Conservation (phyloP, 768 basidiomycete species). For the Nidularia sp. region DNA sequence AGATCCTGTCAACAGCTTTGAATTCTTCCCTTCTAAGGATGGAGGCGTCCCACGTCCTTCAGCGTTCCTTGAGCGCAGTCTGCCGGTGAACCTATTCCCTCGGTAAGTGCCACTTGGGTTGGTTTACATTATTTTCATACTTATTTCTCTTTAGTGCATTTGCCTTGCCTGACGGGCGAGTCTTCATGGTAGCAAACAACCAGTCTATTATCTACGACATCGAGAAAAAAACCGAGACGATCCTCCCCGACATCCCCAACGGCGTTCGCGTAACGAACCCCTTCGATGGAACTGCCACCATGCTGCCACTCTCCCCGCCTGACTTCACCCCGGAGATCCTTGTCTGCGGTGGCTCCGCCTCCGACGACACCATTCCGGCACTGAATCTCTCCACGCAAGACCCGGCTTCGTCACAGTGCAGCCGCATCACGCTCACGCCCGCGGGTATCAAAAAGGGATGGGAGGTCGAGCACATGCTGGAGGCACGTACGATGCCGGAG, state of each 20-base stretch:
- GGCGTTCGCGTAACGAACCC: constrained; percentile 38
- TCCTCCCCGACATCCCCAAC: constrained; percentile 39
- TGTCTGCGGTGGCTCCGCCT: constrained; percentile 40
- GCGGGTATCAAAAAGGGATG: constrained; percentile 39
- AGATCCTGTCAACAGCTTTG: constrained; percentile 42
- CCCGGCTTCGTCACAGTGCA: constrained; percentile 39
- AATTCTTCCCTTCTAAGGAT: constrained; percentile 37
- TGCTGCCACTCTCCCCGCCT: constrained; percentile 32
- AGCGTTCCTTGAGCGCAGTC: constrained; percentile 19
- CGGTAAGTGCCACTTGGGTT: constrained; percentile 14
- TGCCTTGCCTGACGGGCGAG: constrained; percentile 34
- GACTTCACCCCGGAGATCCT: constrained; percentile 41
- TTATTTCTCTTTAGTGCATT: constrained; percentile 16
- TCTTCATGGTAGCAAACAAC: constrained; percentile 37
- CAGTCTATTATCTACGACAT: constrained; percentile 37
- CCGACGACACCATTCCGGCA: constrained; percentile 22
- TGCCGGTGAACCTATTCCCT: constrained; percentile 23
- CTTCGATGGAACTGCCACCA: constrained; percentile 30
- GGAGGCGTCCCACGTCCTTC: constrained; percentile 23
- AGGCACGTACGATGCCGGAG: constrained; percentile 34
- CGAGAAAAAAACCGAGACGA: constrained; percentile 30
- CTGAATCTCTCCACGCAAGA: constrained; percentile 32
- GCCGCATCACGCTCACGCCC: constrained; percentile 33
- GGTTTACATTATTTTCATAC: constrained; percentile 6
- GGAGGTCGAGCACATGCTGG: constrained; percentile 40